Evolutionary conservation across 352 stramenopile genomes (phyloP), one percentile per base, ranked within the genome.

Genomic region (Globisporangium paroecandrum): DNA sequence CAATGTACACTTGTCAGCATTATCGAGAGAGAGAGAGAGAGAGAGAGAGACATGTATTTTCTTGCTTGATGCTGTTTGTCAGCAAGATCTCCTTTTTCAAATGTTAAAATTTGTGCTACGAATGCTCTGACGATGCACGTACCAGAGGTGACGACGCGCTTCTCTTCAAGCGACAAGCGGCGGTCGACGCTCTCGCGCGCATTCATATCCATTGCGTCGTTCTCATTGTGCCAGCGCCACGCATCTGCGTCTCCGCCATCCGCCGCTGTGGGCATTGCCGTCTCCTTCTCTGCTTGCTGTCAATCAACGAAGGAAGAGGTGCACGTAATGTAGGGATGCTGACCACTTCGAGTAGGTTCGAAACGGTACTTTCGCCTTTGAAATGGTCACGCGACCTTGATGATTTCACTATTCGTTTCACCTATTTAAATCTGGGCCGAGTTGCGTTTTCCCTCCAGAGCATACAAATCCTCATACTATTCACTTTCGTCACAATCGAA

Each of bases 61-160:
- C 51, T 41, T 36, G 12, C 13, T 29, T 47, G 20, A 20, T 25
- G 24, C 24, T n/a, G 18, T 32, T 58, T 57, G 18, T 9, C 8
- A 6, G 12, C 43, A 53, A 46, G 41, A 59, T 24, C 5, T 24
- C 18, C 46, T 43, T 25, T 25, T 13, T 43, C 18, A 51, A 51
- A 51, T 24, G 22, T 24, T 20, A 49, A 49, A n/a, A 49, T 49
- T 5, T 10, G 22, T 51, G 18, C 7, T 51, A 24, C 43, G 22
- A 20, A 20, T 12, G 2, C 18, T 51, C 22, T 24, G 6, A 9
- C 4, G 7, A 6, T 18, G 4, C 10, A 66, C 68, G 56, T 49
- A 72, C 68, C 61, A 36, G 61, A 58, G 4, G 55, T 63, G n/a
- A 62, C 68, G 1, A 72, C 57, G 56, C 56, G 56, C 57, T 65